These are phyloP conservation scores for Bipolaris bicolor DNA, from an alignment of 2,329 filamentous ascomycete species.

Conservation along the genomic window DNA sequence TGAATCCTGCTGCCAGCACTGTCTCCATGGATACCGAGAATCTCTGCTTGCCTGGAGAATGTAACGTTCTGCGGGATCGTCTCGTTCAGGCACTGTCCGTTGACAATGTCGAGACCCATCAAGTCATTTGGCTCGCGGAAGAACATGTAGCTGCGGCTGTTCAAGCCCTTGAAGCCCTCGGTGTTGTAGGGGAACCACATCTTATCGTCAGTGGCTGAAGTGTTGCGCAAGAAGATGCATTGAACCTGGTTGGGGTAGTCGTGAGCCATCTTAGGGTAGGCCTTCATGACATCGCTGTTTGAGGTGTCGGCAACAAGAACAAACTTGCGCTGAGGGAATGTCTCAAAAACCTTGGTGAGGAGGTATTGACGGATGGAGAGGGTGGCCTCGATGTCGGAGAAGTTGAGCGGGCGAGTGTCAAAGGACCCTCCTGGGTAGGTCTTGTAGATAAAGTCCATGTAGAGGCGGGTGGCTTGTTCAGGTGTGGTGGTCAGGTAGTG, in stretches of 20 bases:
- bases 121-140: constrained; percentile 76
- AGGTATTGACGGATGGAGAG: constrained; percentile 73
- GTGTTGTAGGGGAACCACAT: constrained; percentile 80
- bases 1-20: constrained; percentile 31
- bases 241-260: constrained; percentile 74
- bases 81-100: constrained; percentile 71
- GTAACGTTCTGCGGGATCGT: constrained; percentile 73
- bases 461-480: constrained; percentile 76
- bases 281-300: constrained; percentile 77
- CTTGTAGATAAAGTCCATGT: constrained; percentile 80
- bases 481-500: constrained; percentile 83
- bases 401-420: constrained; percentile 76
- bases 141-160: constrained; percentile 77
- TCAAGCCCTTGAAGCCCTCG: constrained; percentile 69
- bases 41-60: constrained; percentile 56
- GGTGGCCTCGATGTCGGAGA: constrained; percentile 75
- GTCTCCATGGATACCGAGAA: constrained; percentile 44
- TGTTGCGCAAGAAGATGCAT: constrained; percentile 80
- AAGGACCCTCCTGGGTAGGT: constrained; percentile 79
- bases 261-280: constrained; percentile 64
- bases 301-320: constrained; percentile 77
- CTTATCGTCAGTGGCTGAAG: constrained; percentile 68
- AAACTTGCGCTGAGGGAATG: constrained; percentile 76
- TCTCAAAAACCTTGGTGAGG: constrained; percentile 74
- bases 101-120: constrained; percentile 67